Percentiles rank a stretch among this genome's conserved stretches.
Conservation (phyloP, 2,329 filamentous ascomycete genomes). For the Raffaelea albimanens region DNA sequence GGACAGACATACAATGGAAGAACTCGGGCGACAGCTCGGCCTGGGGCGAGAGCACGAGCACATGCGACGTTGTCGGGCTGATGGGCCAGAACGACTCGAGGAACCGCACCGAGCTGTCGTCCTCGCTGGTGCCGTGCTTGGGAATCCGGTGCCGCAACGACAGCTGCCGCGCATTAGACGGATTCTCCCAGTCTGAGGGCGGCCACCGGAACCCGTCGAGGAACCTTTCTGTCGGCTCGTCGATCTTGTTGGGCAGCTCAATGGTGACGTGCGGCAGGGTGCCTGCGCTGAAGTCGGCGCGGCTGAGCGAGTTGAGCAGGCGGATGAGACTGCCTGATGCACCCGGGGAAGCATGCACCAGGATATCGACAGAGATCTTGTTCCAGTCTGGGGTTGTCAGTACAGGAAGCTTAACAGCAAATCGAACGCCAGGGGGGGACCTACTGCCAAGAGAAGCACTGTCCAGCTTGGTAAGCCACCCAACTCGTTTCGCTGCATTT, state of each 20-base stretch:
- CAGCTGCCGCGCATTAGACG: constrained; percentile 42
- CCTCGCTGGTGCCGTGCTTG: constrained; percentile 46
- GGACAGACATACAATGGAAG: constrained; percentile 54
- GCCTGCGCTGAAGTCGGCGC: constrained; percentile 66
- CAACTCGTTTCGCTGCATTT: constrained; percentile 50
- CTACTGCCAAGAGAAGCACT: constrained; percentile 57
- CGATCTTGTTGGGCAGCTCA: constrained; percentile 66
- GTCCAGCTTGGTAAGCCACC: constrained; percentile 74
- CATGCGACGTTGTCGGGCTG: constrained; percentile 54
- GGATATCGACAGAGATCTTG: constrained; percentile 65
- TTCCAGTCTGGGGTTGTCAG: constrained; percentile 56
- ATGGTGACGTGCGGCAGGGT: constrained; percentile 68
- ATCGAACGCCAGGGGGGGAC: constrained; percentile 5
- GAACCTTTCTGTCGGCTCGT: constrained; percentile 53
- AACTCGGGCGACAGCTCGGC: constrained; percentile 72
- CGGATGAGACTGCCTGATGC: constrained; percentile 68
- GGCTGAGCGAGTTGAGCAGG: constrained; percentile 64
- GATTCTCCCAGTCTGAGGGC: constrained; percentile 28
- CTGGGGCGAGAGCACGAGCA: constrained; percentile 77
- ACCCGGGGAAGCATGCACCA: constrained; percentile 64
- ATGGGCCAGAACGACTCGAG: constrained; percentile 83
- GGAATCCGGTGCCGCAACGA: constrained; percentile 68
- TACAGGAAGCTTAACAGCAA: constrained; percentile 3
- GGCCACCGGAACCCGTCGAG: constrained; percentile 62
- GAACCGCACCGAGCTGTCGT: constrained; percentile 65